Base-by-base conservation (phyloP, 768 basidiomycete genomes). In the Suillus americanus region DNA sequence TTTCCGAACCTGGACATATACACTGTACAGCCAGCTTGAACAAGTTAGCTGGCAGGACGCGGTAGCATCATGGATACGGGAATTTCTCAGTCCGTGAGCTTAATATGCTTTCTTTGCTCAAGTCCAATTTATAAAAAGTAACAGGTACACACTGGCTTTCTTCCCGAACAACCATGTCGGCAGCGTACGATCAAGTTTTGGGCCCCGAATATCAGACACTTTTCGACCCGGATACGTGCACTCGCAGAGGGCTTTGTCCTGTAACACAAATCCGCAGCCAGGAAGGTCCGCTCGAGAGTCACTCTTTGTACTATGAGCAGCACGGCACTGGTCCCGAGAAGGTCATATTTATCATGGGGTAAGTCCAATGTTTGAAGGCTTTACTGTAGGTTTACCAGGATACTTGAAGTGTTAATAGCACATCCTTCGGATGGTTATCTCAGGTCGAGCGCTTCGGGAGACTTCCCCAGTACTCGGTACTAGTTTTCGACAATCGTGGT, bases 401-500 rank as follows among this genome's bases (percentile, higher is more conserved):
- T 60, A 63, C 60, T 51, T 74, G 67, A 66, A 89, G 88, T 3
- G 68, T 93, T 66, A 91, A 89, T 72, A 80, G 82, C 62, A 86
- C 79, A 67, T 85, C 82, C 5, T 91, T 88, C 69, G 80, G 81
- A 1, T 92, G 90, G 92, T 71, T 73, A 0, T 70, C 77, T 0
- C 91, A 94, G 72, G 88, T 94, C 3, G 73, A 81, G 5, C 79
- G 89, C 71, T 92, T 94, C 68, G 80, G 82, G 9, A 75, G 71
- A n/a, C 73, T 81, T 18, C 75, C 79, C 14, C 77, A 85, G 38
- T 89, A 89, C 70, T 82, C 86, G 1, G 78, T 85, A 14, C 79
- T 94, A 2, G 90, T 92, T 5, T 93, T 94, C 71, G 93, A 94
- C 75, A 94, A 95, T 73, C 83, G 93, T 41, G 93, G 93, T 1